phyloP scores from a whole-genome alignment of 78 protist species.

The Planoprotostelium fungivorum region DNA sequence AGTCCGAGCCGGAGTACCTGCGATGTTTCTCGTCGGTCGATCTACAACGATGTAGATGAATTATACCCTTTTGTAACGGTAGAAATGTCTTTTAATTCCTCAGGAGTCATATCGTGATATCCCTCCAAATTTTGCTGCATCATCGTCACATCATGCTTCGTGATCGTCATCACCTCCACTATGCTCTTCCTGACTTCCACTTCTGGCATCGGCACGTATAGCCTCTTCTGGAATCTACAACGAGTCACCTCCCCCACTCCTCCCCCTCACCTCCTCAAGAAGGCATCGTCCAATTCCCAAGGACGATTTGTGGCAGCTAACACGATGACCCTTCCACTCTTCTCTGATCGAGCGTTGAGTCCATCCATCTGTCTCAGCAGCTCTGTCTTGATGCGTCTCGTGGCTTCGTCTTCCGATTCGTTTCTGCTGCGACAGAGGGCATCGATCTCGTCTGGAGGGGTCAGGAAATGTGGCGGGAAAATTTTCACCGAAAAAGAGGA shows the following conservation, averaged over 20 bases:
- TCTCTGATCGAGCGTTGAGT: neutral
- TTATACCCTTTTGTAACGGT: neutral
- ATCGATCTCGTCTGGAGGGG: conserved; percentile 36
- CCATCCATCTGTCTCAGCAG: conserved; percentile 13
- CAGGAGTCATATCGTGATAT: neutral
- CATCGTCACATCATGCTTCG: neutral
- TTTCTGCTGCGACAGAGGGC: neutral
- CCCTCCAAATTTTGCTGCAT: neutral
- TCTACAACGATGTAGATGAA: neutral
- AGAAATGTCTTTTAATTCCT: neutral
- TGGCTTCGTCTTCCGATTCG: conserved; percentile 17
- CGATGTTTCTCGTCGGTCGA: neutral
- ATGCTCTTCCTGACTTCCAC: neutral
- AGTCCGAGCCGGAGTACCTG: neutral
- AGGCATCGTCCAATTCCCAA: neutral
- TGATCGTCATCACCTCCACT: neutral
- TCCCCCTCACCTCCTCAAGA: neutral
- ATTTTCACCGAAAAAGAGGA: neutral
- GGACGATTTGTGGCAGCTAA: neutral
- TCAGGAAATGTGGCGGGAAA: neutral
- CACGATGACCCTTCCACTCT: neutral
- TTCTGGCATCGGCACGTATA: neutral
- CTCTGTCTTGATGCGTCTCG: conserved; percentile 36
- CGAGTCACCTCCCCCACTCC: neutral
- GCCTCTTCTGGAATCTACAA: neutral